These are phyloP conservation scores for Schizochytrium sp. DNA, from an alignment of 108 stramenopile species.

Conservation along the genomic window DNA sequence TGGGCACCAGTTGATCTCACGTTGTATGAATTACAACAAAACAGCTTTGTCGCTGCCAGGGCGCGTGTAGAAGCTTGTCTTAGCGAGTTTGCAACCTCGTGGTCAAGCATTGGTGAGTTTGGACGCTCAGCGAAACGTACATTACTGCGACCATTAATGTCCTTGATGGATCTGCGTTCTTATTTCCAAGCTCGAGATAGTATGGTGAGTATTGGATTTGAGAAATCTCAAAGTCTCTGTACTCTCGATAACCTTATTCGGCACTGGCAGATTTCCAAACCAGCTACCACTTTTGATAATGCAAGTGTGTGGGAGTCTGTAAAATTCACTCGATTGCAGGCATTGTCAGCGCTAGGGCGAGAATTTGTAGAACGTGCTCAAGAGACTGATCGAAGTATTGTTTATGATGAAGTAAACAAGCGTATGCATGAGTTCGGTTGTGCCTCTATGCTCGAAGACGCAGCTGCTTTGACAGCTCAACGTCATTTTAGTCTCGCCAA, in stretches of 20 bases:
- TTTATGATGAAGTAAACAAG: background rate
- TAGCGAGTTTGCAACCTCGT: background rate
- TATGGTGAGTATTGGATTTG: background rate
- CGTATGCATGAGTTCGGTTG: constrained; percentile 2
- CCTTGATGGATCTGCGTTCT: constrained; percentile 7
- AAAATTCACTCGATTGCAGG: background rate
- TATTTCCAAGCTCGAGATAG: constrained; percentile 29
- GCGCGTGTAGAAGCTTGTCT: constrained; percentile 35
- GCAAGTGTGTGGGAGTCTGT: constrained; percentile 33
- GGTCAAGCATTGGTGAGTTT: constrained; percentile 11
- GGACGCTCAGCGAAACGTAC: constrained; percentile 1
- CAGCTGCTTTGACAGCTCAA: background rate
- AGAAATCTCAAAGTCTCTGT: background rate
- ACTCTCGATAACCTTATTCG: background rate
- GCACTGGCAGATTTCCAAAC: background rate
- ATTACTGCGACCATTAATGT: constrained; percentile 28
- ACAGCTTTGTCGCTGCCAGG: background rate
- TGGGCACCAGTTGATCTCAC: constrained; percentile 42
- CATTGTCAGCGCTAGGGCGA: constrained; percentile 4
- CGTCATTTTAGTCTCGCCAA: background rate
- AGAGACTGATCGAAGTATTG: background rate
- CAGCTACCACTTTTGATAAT: constrained; percentile 1
- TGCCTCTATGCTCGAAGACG: constrained; percentile 8
- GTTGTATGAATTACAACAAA: background rate
- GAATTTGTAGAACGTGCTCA: background rate